A percentile compares a stretch with the other conserved stretches of the same genome.
Conservation (phyloP, 768 basidiomycete species). For the Exsudoporus frostii region DNA sequence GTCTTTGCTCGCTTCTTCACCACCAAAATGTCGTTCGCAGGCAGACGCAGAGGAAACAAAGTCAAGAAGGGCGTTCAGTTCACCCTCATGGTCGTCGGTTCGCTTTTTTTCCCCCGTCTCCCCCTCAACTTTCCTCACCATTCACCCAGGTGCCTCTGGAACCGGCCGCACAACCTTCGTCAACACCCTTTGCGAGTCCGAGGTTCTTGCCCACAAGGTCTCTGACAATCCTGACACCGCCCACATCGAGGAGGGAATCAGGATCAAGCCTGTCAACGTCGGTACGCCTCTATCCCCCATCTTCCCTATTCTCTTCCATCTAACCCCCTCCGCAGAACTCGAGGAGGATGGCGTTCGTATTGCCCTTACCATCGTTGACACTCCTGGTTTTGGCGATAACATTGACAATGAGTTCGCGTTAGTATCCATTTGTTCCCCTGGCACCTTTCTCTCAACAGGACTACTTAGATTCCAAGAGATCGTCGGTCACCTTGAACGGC, state of each 20-base stretch:
- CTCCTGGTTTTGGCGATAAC: slow-evolving; percentile 97
- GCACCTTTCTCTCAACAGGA: slow-evolving; percentile 5
- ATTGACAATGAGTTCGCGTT: slow-evolving; percentile 99
- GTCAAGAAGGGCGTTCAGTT: slow-evolving; percentile 99
- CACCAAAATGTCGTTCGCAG: slow-evolving; percentile 74
- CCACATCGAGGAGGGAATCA: slow-evolving; percentile 91
- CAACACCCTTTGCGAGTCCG: slow-evolving; percentile 97
- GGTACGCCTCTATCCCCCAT: slow-evolving; percentile 42
- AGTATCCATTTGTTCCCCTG: slow-evolving; percentile 33
- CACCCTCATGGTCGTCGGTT: slow-evolving; percentile 97
- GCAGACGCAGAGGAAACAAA: slow-evolving; percentile 86
- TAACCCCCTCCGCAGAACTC: slow-evolving; percentile 57
- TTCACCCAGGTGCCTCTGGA: slow-evolving; percentile 84
- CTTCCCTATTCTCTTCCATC: background rate
- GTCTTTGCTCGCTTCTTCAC: slow-evolving; percentile 29
- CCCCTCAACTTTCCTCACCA: background rate
- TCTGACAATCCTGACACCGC: slow-evolving; percentile 83
- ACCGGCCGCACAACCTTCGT: slow-evolving; percentile 98
- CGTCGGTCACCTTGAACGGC: slow-evolving; percentile 92
- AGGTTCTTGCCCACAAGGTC: slow-evolving; percentile 85
- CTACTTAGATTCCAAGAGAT: slow-evolving; percentile 88
- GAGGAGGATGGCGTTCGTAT: slow-evolving; percentile 99
- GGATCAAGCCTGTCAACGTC: slow-evolving; percentile 92
- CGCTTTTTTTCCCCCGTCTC: slow-evolving; percentile 24
- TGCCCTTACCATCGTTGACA: slow-evolving; percentile 96